A percentile compares a stretch with the other conserved stretches of the same genome.
Evolutionary conservation across 2,329 filamentous ascomycete species (phyloP).

Genomic region (Neopestalotiopsis sp.): DNA sequence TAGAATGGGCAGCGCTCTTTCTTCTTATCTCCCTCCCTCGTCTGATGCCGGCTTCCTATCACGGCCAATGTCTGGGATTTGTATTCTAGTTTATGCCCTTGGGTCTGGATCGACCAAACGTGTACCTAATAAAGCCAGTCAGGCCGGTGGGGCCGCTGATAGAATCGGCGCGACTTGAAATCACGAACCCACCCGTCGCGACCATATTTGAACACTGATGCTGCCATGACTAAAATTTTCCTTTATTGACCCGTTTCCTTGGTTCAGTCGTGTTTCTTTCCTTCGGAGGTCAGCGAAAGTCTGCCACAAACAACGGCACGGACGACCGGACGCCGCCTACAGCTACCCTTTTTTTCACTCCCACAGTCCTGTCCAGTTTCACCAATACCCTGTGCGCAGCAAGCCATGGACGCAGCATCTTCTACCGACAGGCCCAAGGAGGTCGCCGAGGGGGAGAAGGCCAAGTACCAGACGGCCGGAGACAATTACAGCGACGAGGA

Average conservation of each 20-base stretch:
- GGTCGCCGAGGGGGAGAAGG: slow-evolving; percentile 10
- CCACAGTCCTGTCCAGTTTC: too few species aligned
- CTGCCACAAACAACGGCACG: slow-evolving; percentile 5
- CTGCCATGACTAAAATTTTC: slow-evolving; percentile 15
- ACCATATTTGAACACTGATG: slow-evolving; percentile 14
- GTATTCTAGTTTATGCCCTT: neutral
- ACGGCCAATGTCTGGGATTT: neutral
- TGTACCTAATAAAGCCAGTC: slow-evolving; percentile 17
- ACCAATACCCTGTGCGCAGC: too few species aligned
- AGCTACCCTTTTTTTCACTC: neutral
- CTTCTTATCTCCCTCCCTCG: neutral
- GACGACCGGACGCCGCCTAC: slow-evolving; percentile 11
- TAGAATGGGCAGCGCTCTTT: neutral
- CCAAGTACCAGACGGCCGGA: neutral
- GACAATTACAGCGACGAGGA: slow-evolving; percentile 23
- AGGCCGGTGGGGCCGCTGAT: slow-evolving; percentile 11
- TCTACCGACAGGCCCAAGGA: slow-evolving; percentile 6
- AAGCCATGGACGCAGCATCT: slow-evolving; percentile 10
- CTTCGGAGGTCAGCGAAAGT: slow-evolving; percentile 15
- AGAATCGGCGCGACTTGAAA: slow-evolving; percentile 10
- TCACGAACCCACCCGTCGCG: slow-evolving; percentile 8
- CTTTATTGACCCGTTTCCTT: slow-evolving; percentile 4
- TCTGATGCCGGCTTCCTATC: slow-evolving; percentile 14
- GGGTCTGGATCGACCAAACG: slow-evolving; percentile 8
- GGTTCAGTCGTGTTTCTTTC: slow-evolving; percentile 1